These are phyloP conservation scores for Euphorbia peplus DNA, from an alignment of 345 rosid species.

Conservation along the genomic window DNA sequence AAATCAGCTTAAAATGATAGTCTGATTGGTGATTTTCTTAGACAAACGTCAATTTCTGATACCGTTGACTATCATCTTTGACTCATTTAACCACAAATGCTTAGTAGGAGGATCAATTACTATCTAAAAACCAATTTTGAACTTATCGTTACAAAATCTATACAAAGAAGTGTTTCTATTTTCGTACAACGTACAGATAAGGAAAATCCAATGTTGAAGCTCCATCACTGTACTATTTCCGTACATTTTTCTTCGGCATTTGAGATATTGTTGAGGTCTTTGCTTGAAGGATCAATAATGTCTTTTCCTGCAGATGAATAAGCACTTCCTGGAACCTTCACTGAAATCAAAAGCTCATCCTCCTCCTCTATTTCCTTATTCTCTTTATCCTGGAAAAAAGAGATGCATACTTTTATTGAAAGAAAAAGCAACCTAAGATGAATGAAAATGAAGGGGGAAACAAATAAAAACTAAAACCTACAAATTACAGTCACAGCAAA, in stretches of 20 bases:
- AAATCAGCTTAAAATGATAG: too few species aligned
- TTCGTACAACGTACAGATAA: not conserved
- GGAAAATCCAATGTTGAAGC: not conserved
- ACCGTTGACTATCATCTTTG: not conserved
- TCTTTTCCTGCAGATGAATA: conserved; percentile 41
- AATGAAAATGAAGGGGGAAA: too few species aligned
- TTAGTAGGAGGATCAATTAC: too few species aligned
- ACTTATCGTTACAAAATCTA: not conserved
- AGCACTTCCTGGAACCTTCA: conserved; percentile 87
- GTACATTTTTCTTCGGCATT: not conserved
- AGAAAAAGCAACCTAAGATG: too few species aligned
- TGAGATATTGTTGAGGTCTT: not conserved
- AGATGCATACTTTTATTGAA: conserved; percentile 1
- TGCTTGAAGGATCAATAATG: not conserved
- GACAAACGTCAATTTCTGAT: too few species aligned
- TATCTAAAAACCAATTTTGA: not conserved
- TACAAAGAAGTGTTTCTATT: not conserved
- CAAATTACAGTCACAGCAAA: not conserved
- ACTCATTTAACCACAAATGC: not conserved
- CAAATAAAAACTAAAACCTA: too few species aligned
- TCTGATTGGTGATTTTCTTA: too few species aligned
- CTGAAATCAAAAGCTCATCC: conserved; percentile 67
- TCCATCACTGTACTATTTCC: not conserved
- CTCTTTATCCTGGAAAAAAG: conserved; percentile 23
- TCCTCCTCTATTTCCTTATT: conserved; percentile 30